phyloP scores from a whole-genome alignment of 805 yeast genomes.

The Kuraishia piskuri region DNA sequence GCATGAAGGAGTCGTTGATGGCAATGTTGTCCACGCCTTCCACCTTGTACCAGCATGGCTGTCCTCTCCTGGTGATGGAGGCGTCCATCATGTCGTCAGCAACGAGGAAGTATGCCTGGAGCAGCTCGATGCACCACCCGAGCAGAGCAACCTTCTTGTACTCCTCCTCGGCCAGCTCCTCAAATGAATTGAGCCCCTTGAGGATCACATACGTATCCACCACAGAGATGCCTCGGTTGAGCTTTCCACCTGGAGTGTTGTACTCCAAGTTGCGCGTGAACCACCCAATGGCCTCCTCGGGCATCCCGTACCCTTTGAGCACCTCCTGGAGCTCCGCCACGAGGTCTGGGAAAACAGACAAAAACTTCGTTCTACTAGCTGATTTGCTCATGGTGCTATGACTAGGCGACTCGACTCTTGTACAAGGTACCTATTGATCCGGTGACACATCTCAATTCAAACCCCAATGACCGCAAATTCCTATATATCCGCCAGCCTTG shows the following conservation, averaged over 20 bases:
- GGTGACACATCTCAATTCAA: no score
- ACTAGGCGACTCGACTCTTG: no score
- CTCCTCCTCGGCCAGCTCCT: constrained; percentile 58
- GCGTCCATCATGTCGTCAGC: constrained; percentile 99
- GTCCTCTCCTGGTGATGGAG: constrained; percentile 95
- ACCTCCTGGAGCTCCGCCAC: constrained; percentile 67
- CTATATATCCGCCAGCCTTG: no score
- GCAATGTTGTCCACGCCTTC: constrained; percentile 86
- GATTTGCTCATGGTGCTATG: neutral
- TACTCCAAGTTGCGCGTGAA: constrained; percentile 62
- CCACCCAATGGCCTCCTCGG: constrained; percentile 83
- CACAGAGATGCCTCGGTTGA: constrained; percentile 93
- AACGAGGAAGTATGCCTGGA: constrained; percentile 94
- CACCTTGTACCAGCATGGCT: constrained; percentile 92
- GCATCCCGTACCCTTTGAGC: constrained; percentile 65
- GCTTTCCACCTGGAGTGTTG: constrained; percentile 94
- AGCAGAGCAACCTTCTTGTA: constrained; percentile 79
- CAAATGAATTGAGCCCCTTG: constrained; percentile 47
- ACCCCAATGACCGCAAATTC: no score
- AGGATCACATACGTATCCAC: constrained; percentile 85
- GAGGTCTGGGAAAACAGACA: constrained; percentile 63
- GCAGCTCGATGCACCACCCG: constrained; percentile 92
- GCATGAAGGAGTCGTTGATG: constrained; percentile 93
- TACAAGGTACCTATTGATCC: no score
- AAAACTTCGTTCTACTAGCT: constrained; percentile 40